Base-by-base conservation (phyloP, 2,329 filamentous ascomycete species). In the Mariannaea elegans region DNA sequence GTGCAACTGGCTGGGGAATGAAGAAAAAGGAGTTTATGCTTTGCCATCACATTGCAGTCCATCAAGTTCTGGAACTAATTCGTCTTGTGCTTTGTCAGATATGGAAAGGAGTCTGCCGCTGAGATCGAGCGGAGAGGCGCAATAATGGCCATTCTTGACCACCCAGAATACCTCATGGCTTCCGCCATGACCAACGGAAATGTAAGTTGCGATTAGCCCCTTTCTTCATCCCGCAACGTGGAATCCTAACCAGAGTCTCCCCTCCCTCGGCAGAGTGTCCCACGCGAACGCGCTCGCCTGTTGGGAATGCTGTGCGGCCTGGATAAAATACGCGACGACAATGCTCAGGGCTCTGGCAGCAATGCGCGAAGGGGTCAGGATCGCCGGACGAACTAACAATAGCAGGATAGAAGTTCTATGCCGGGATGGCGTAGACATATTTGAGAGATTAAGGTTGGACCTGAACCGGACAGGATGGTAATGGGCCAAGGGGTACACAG, bases 81-180 rank as follows among this genome's bases (percentile, higher is more conserved):
- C 9, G 7, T 21, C 18, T 41, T 39, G 21, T 47, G 32, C 19
- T 36, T 36, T 36, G 13, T 31, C 38, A 61, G 62, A 3, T 34
- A 38, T 49, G 24, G 41, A 45, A 67, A 72, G 14, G 81, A 84
- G 61, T 67, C 78, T 21, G 83, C 79, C 60, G 74, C 74, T 46
- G 73, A 75, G 13, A 65, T 71, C 4, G 81, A 85, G 62, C 75
- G 76, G 4, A 80, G 81, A 13, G 77, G 81, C 42, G 78, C 81
- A 62, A 86, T 86, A 12, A 76, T 82, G 18, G 76, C 81, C 10
- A 79, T 88, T 36, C 79, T 89, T 2, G 83, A 86, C 63, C 81
- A 73, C 23, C 86, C 85, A 0, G 86, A 88, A 68, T 74, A 84
- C 56, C 74, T 89, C 46, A 84, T 87, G 79, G 86, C 86, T 77